These are phyloP conservation scores for Liquidambar formosana DNA, from an alignment of 164 flowering plant species.

Conservation along the genomic window DNA sequence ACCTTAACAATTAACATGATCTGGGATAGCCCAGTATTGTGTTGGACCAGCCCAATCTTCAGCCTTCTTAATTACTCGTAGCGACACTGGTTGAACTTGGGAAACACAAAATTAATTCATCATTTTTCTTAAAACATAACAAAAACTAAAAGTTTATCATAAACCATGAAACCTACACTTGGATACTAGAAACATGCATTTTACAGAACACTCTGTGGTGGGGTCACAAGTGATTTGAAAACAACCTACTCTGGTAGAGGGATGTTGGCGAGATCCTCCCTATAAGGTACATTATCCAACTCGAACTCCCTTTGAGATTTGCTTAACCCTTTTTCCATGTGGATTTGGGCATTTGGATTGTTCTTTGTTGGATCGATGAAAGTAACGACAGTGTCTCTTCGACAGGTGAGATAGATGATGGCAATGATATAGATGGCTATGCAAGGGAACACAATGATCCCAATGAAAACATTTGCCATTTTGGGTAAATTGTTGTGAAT, in stretches of 20 bases:
- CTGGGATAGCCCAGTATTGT: too few species aligned
- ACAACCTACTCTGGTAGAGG: slow-evolving; percentile 46
- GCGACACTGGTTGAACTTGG: too few species aligned
- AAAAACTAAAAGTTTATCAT: too few species aligned
- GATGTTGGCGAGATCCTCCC: slow-evolving; percentile 72
- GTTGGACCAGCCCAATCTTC: too few species aligned
- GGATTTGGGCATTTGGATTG: slow-evolving; percentile 29
- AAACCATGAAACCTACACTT: too few species aligned
- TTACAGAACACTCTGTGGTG: too few species aligned
- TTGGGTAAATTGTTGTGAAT: slow-evolving; percentile 60
- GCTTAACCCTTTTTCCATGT: slow-evolving; percentile 45
- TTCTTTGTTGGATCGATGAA: slow-evolving; percentile 46
- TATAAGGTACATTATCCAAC: slow-evolving; percentile 34
- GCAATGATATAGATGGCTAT: slow-evolving; percentile 67
- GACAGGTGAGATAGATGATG: slow-evolving; percentile 60
- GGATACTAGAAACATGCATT: too few species aligned
- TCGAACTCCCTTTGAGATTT: neutral
- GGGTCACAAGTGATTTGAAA: too few species aligned
- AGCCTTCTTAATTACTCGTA: too few species aligned
- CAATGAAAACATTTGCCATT: slow-evolving; percentile 67
- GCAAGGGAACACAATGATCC: slow-evolving; percentile 75
- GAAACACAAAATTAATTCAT: too few species aligned
- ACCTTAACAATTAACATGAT: too few species aligned
- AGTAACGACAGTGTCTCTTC: slow-evolving; percentile 68
- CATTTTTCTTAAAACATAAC: too few species aligned